Base-by-base conservation (phyloP, 345 rosid genomes). In the Rhodamnia rubescens region DNA sequence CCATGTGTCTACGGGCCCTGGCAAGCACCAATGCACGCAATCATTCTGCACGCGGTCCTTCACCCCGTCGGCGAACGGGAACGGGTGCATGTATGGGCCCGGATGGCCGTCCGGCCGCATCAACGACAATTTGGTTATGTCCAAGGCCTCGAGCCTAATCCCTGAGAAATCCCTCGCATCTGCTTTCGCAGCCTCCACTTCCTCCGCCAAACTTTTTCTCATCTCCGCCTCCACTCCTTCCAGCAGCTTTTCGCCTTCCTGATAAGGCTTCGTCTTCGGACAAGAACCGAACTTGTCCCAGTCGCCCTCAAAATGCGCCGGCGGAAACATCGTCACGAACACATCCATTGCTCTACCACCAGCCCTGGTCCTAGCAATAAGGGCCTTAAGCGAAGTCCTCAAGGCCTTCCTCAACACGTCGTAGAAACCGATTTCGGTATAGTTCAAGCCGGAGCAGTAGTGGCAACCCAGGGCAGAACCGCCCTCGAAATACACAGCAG, bases 11-110 rank as follows among this genome's bases (percentile, higher is more conserved):
- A 97, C 85, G 18, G 98, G 96, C 82, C 98, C 99, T 24, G 99
- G 99, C 81, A 97, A 87, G 88, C 99, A 97, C 99, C 99, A 97
- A 85, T 96, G 99, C 11, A 97, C 92, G 87, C 99, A 97, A 85
- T 97, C 99, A 85, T 97, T 97, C 74, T 92, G 98, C 42, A 96
- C 96, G 40, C 87, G 94, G 87, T 96, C 96, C 75, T 88, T 89
- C 24, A 92, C 89, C 18, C 98, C 99, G 80, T 93, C 88, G 15
- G 94, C 96, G 81, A 95, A 97, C 5, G 99, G 99, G 82, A 88
- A 90, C 26, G 94, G 92, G 82, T 95, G 42, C 98, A 96, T 93
- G 57, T 93, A 97, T 4, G 98, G 98, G 12, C 99, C 99, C 0
- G 98, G 99, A 80, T 97, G 99, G 82, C 98, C 98, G 44, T 97